Conservation (phyloP, 257 asterid genomes). For the Perilla frutescens region DNA sequence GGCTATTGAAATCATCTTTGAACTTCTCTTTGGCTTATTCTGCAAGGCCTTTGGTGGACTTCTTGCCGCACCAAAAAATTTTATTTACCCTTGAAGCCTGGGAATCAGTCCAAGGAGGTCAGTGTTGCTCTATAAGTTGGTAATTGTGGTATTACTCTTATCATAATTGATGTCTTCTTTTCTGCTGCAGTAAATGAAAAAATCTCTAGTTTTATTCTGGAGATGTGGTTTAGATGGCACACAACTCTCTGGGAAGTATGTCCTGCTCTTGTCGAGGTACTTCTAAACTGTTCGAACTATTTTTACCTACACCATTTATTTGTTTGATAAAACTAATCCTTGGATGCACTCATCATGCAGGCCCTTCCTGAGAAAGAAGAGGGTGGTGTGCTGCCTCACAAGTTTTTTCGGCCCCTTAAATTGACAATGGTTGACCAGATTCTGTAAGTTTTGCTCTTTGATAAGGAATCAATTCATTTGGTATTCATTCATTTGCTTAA, state of each 20-base stretch:
- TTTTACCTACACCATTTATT: neutral
- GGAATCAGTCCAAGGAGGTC: conserved; percentile 58
- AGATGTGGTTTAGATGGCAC: conserved; percentile 96
- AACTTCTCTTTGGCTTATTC: conserved; percentile 63
- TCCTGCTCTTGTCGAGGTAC: conserved; percentile 59
- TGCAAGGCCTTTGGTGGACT: conserved; percentile 80
- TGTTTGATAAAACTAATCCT: conserved; percentile 1
- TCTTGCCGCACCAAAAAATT: conserved; percentile 74
- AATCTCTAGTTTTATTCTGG: conserved; percentile 65
- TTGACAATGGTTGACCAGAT: conserved; percentile 55
- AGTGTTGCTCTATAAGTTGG: conserved; percentile 36
- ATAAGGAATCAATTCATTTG: conserved; percentile 12
- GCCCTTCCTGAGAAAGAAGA: conserved; percentile 42
- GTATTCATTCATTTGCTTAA: neutral
- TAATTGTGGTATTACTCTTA: conserved; percentile 10
- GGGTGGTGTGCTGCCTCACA: conserved; percentile 56
- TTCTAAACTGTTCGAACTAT: conserved; percentile 16
- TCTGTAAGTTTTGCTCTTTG: conserved; percentile 54
- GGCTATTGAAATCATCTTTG: conserved; percentile 55
- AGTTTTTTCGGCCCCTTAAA: conserved; percentile 71
- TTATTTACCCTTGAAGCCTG: conserved; percentile 84
- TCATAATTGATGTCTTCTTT: conserved; percentile 33
- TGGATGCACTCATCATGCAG: conserved; percentile 42
- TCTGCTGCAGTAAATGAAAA: conserved; percentile 53
- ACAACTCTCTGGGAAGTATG: conserved; percentile 68